Percentiles rank a stretch among this genome's conserved stretches.
Evolutionary conservation across 306 rosid genomes (phyloP).

Genomic region (Vachellia pachyceras): DNA sequence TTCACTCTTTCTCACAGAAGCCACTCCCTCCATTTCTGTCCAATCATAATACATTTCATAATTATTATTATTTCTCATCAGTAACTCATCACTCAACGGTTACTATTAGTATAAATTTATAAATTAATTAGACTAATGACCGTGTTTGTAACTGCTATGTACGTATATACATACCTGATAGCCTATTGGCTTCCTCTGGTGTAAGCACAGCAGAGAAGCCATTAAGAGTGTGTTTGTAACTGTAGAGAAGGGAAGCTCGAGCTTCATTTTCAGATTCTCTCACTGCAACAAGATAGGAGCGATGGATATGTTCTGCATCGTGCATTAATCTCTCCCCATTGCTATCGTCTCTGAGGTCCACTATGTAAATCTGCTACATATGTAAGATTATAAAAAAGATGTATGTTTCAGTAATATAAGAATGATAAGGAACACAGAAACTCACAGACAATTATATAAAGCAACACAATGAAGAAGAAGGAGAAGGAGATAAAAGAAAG

Average conservation of each 20-base stretch:
- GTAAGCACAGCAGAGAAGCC: conserved; percentile 94
- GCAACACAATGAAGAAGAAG: background rate
- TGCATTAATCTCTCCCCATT: conserved; percentile 40
- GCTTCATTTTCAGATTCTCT: conserved; percentile 71
- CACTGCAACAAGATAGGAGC: conserved; percentile 66
- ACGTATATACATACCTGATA: conserved; percentile 56
- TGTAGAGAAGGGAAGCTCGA: conserved; percentile 68
- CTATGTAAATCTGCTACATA: conserved; percentile 63
- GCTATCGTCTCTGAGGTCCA: conserved; percentile 65
- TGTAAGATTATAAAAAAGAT: no score
- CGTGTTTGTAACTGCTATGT: background rate
- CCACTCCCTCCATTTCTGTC: conserved; percentile 67
- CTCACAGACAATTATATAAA: background rate
- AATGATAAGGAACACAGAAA: background rate
- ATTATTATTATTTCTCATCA: no score
- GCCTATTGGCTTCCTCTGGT: conserved; percentile 61
- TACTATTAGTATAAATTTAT: no score
- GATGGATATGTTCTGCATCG: conserved; percentile 64
- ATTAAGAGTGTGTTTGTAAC: conserved; percentile 82
- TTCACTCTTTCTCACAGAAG: conserved; percentile 44
- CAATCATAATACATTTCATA: background rate
- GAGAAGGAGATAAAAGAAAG: background rate
- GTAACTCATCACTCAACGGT: no score
- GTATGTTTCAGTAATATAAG: conserved; percentile 17
- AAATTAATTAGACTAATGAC: background rate